These are phyloP conservation scores for Solanum hybrid DNA, from an alignment of 305 asterid species.

Conservation along the genomic window DNA sequence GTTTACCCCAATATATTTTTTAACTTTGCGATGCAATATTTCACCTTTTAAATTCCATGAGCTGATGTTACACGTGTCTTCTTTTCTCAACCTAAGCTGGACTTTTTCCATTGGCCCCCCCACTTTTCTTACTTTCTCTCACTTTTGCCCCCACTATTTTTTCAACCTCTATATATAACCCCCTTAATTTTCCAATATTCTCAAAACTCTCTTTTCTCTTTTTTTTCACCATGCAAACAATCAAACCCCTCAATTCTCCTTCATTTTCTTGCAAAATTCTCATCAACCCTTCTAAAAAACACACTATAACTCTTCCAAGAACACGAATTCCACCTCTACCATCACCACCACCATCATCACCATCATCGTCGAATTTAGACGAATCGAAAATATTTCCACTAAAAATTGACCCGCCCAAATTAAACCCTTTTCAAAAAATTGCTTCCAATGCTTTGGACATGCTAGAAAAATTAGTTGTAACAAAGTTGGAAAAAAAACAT, in stretches of 20 bases:
- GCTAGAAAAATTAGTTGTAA: slow-evolving; percentile 27
- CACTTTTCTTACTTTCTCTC: background rate
- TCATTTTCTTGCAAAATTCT: slow-evolving; percentile 27
- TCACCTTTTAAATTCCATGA: background rate
- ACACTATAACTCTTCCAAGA: slow-evolving; percentile 4
- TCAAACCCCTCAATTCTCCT: slow-evolving; percentile 1
- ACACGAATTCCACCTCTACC: background rate
- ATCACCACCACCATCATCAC: background rate
- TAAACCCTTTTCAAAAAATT: slow-evolving; percentile 35
- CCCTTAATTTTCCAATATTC: background rate
- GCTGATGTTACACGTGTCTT: background rate
- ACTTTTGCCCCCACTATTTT: background rate
- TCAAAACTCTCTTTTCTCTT: background rate
- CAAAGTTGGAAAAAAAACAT: slow-evolving; percentile 23
- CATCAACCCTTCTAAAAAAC: slow-evolving; percentile 8
- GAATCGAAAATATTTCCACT: slow-evolving; percentile 5
- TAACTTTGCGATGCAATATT: no score
- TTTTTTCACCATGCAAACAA: background rate
- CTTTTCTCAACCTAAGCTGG: background rate
- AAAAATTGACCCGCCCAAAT: background rate
- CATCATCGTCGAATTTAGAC: background rate
- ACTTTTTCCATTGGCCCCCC: background rate
- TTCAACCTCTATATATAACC: background rate
- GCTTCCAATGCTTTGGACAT: slow-evolving; percentile 34
- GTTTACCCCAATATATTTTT: no score